phyloP scores from a whole-genome alignment of 202 grass and related monocot species.

The Cymbopogon flexuosus region DNA sequence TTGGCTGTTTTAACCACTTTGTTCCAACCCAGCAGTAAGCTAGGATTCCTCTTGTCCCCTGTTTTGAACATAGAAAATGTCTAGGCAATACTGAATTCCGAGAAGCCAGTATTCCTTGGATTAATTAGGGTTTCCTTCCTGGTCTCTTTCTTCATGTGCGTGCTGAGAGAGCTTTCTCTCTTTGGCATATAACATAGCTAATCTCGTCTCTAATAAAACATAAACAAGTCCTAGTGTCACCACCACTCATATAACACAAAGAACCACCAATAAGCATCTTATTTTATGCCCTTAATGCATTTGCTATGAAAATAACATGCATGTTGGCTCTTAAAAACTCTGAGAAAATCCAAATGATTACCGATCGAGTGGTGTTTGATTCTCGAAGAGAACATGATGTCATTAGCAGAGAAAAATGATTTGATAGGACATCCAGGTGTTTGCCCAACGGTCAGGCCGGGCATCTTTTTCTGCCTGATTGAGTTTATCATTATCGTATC shows the following conservation, averaged over 20 bases:
- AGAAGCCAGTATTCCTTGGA: neutral
- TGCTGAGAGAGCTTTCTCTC: neutral
- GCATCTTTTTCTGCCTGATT: neutral
- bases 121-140: neutral
- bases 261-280: slow-evolving; percentile 5
- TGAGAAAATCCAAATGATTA: slow-evolving; percentile 16
- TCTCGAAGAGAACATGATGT: slow-evolving; percentile 6
- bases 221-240: neutral
- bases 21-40: slow-evolving; percentile 33
- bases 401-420: slow-evolving; percentile 6
- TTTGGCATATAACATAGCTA: slow-evolving; percentile 10
- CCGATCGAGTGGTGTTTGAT: slow-evolving; percentile 1
- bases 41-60: slow-evolving; percentile 45
- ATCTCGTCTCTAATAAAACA: neutral
- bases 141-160: neutral
- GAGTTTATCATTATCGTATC: neutral
- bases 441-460: slow-evolving; percentile 8
- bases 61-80: slow-evolving; percentile 29
- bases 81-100: slow-evolving; percentile 14
- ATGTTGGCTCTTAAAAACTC: slow-evolving; percentile 9
- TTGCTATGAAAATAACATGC: slow-evolving; percentile 28
- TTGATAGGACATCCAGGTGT: neutral
- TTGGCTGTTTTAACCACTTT: slow-evolving; percentile 34
- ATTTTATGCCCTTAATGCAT: neutral
- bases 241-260: slow-evolving; percentile 25